Base-by-base conservation (phyloP, 164 flowering plant species). In the Paratinospora sagittata region DNA sequence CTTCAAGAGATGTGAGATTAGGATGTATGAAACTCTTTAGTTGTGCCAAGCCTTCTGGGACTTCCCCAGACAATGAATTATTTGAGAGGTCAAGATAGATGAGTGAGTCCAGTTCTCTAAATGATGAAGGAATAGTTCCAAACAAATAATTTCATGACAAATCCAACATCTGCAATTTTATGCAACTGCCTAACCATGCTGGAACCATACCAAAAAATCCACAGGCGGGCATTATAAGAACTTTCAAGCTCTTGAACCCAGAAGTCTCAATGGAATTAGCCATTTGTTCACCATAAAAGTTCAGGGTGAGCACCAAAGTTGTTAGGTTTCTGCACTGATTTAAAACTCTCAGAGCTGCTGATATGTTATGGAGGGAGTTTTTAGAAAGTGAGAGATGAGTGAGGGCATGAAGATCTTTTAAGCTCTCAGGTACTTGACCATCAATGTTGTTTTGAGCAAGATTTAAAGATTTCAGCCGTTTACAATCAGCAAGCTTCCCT, bases 31-130 rank as follows among this genome's bases (percentile, higher is more conserved):
- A 62, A 58, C 55, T 37, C 19, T 61, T 33, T 24, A 73, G 11
- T 27, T 43, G 21, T 9, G 71, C 52, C 73, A 78, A 65, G 61
- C 64, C 41, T 21, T 39, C 16, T 27, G 80, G 75, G 60, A 78
- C 61, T n/a, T 52, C 62, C 21, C 80, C 77, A 8, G 75, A 41
- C 8, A 74, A 27, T 13, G 68, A 68, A 41, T 78, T 78, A 19
- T 63, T 66, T 0, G 78, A 75, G 63, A 78, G 43, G 57, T 72
- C 75, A 2, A 78, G 27, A 67, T 75, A 75, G 70, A 69, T 45
- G 37, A 78, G 76, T 10, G n/a, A 65, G 23, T 16, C 13, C 10
- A 78, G 72, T 11, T 0, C 36, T 17, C 68, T 57, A n/a, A 78
- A 60, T 41, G 52, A 69, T 14, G 47, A 55, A 26, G 71, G 71